Evolutionary conservation across 345 rosid species (phyloP).

Genomic region (Pugionium dolabratum): DNA sequence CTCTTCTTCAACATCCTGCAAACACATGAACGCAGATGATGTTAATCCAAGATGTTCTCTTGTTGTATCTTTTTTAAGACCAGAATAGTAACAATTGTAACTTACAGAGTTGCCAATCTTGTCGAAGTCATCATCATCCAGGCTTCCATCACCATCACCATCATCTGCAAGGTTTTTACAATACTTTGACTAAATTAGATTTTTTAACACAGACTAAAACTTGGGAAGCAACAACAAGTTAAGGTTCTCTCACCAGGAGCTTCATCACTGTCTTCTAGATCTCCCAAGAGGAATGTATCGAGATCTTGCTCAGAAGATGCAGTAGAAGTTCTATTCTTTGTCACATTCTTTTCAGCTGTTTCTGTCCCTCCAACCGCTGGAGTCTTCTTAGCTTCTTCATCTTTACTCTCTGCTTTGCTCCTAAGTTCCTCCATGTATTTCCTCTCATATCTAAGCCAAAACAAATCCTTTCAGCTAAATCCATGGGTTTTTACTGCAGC

Average conservation of each 20-base stretch:
- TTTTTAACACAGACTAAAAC: not conserved
- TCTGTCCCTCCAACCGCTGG: constrained; percentile 46
- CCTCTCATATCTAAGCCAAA: constrained; percentile 58
- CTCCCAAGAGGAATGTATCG: constrained; percentile 88
- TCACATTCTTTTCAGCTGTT: constrained; percentile 43
- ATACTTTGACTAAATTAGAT: constrained; percentile 15
- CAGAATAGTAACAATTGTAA: constrained; percentile 2
- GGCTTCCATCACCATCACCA: constrained; percentile 51
- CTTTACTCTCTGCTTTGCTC: constrained; percentile 66
- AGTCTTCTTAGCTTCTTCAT: constrained; percentile 51
- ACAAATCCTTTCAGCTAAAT: constrained; percentile 17
- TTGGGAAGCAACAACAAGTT: constrained; percentile 25
- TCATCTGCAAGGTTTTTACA: constrained; percentile 53
- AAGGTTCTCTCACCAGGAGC: constrained; percentile 58
- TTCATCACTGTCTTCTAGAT: constrained; percentile 83
- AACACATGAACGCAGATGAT: constrained; percentile 9
- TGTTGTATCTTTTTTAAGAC: not conserved
- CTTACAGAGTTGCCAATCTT: constrained; percentile 88
- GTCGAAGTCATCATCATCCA: constrained; percentile 93
- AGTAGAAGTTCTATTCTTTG: constrained; percentile 51
- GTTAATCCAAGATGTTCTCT: constrained; percentile 10
- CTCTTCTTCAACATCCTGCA: constrained; percentile 72
- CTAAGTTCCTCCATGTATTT: constrained; percentile 69
- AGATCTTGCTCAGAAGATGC: constrained; percentile 79
- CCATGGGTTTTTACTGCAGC: constrained; percentile 10